phyloP scores from a whole-genome alignment of 192 early-diverging fungal species.

The Coemansia sp. region DNA sequence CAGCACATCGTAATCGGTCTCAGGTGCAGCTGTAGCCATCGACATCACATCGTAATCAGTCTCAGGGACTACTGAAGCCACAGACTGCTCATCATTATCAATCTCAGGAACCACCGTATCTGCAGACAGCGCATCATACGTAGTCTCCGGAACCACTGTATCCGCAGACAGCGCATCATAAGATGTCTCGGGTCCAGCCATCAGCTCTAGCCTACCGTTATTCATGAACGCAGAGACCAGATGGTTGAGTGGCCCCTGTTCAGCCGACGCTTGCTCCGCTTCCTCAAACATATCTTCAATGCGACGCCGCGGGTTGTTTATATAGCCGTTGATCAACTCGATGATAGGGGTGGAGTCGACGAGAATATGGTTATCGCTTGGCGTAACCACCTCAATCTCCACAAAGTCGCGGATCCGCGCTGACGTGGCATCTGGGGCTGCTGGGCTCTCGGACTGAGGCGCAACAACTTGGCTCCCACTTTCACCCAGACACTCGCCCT shows the following conservation, averaged over 20 bases:
- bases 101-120: too few species aligned
- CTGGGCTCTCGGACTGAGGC: neutral
- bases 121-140: neutral
- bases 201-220: too few species aligned
- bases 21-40: neutral
- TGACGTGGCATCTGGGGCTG: neutral
- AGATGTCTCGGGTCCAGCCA: too few species aligned
- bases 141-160: neutral
- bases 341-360: conserved; percentile 26
- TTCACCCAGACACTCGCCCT: conserved; percentile 32
- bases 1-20: too few species aligned
- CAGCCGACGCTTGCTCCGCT: neutral
- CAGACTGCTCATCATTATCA: too few species aligned
- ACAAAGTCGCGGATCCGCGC: conserved; percentile 13
- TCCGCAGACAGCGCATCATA: too few species aligned
- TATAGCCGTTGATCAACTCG: conserved; percentile 47
- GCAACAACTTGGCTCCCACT: conserved; percentile 1
- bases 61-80: too few species aligned
- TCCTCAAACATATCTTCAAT: neutral
- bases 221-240: conserved; percentile 4
- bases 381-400: neutral
- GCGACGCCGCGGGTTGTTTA: conserved; percentile 9
- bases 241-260: conserved; percentile 14
- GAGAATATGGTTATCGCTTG: conserved; percentile 11
- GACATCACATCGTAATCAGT: too few species aligned